Evolutionary conservation across 257 asterid genomes (phyloP).

Genomic region (Eustoma russellianum): DNA sequence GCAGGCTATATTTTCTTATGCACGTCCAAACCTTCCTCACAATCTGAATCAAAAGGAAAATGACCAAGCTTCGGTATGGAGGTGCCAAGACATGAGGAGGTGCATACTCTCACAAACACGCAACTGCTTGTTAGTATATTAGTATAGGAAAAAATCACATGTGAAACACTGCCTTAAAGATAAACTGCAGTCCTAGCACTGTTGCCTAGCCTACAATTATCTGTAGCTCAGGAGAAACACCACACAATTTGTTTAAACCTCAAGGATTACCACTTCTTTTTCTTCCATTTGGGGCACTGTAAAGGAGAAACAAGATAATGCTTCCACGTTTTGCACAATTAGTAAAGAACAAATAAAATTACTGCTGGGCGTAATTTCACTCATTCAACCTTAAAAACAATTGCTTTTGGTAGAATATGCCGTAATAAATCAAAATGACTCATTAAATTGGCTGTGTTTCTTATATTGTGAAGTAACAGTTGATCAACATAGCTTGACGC

Average conservation of each 20-base stretch:
- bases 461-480: too few species aligned
- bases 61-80: not conserved
- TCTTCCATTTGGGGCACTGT: slow-evolving; percentile 50
- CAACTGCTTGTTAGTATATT: slow-evolving; percentile 5
- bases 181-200: slow-evolving; percentile 73
- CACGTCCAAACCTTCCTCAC: slow-evolving; percentile 45
- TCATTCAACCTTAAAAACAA: too few species aligned
- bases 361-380: too few species aligned
- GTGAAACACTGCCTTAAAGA: not conserved
- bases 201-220: slow-evolving; percentile 68
- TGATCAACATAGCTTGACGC: too few species aligned
- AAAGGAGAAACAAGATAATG: slow-evolving; percentile 3
- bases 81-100: not conserved
- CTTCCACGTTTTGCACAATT: too few species aligned
- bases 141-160: not conserved
- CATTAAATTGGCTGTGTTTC: too few species aligned
- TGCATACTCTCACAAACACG: not conserved
- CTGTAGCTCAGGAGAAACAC: slow-evolving; percentile 82
- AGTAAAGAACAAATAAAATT: too few species aligned
- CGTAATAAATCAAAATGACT: too few species aligned
- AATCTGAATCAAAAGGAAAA: slow-evolving; percentile 30
- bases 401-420: too few species aligned
- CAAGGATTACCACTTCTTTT: slow-evolving; percentile 90
- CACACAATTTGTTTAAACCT: slow-evolving; percentile 76
- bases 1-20: slow-evolving; percentile 23